Conservation (phyloP, 371 early-diverging fungal genomes). For the Rhizopus arrhizus region DNA sequence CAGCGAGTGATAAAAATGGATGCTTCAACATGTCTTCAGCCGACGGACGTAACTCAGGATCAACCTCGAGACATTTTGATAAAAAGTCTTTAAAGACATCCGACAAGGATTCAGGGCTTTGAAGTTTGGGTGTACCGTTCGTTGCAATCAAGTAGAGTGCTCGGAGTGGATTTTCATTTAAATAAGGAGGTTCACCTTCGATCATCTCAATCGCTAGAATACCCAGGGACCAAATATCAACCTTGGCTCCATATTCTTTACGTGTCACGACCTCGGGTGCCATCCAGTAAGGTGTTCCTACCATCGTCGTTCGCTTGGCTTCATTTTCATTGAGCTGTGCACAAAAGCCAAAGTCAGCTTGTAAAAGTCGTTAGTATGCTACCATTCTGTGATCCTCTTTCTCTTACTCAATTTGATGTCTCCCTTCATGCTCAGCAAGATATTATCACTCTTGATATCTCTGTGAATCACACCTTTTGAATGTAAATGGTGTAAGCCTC, state of each 20-base stretch:
- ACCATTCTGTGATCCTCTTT: background rate
- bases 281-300: conserved; percentile 86
- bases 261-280: conserved; percentile 84
- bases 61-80: conserved; percentile 65
- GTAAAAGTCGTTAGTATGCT: background rate
- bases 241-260: conserved; percentile 80
- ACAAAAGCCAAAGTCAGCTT: conserved; percentile 84
- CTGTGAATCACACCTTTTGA: conserved; percentile 83
- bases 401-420: conserved; percentile 69
- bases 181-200: conserved; percentile 82
- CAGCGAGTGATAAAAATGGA: conserved; percentile 25
- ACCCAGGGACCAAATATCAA: conserved; percentile 92
- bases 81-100: conserved; percentile 70
- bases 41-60: conserved; percentile 43
- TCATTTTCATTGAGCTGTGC: conserved; percentile 69
- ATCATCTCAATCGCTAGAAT: conserved; percentile 81
- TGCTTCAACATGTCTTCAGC: conserved; percentile 30
- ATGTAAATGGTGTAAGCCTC: conserved; percentile 60
- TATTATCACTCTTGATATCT: conserved; percentile 90
- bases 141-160: conserved; percentile 85
- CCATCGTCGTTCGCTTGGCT: conserved; percentile 75
- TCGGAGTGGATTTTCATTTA: conserved; percentile 74
- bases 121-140: conserved; percentile 78
- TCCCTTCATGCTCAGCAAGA: conserved; percentile 72
- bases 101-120: conserved; percentile 70